Evolutionary conservation across 2,329 filamentous ascomycete genomes (phyloP).

Genomic region (Alternaria sp.): DNA sequence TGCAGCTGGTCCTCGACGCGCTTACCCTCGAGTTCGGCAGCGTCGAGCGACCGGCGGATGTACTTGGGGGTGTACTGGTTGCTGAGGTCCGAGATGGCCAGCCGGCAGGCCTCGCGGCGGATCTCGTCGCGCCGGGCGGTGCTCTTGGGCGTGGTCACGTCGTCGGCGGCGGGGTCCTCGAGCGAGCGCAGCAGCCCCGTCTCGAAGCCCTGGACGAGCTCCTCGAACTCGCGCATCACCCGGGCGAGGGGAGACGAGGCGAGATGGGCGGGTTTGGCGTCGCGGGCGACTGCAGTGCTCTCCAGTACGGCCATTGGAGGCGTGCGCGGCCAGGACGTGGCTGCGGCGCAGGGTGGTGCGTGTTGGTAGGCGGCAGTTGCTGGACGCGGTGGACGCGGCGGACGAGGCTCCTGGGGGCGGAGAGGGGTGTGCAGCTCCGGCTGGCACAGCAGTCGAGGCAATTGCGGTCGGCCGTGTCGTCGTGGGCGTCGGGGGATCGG

Average conservation of each 20-base stretch:
- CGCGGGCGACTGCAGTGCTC: conserved; percentile 26
- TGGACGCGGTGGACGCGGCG: background rate
- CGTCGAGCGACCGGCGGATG: conserved; percentile 38
- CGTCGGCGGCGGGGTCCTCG: conserved; percentile 11
- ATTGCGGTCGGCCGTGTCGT: background rate
- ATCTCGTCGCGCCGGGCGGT: conserved; percentile 22
- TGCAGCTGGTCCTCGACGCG: conserved; percentile 41
- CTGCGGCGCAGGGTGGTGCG: conserved; percentile 4
- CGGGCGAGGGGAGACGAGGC: conserved; percentile 31
- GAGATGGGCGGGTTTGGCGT: conserved; percentile 20
- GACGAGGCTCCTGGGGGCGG: background rate
- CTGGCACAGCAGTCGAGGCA: conserved; percentile 5
- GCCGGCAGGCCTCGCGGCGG: conserved; percentile 39
- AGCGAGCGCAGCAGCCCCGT: conserved; percentile 39
- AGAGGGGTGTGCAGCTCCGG: conserved; percentile 14
- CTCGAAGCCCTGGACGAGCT: conserved; percentile 40
- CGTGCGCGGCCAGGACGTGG: conserved; percentile 13
- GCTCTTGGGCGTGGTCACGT: background rate
- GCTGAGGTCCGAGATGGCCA: conserved; percentile 43
- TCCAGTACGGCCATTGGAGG: conserved; percentile 39
- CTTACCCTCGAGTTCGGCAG: conserved; percentile 39
- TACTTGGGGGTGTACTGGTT: conserved; percentile 40
- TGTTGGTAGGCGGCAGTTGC: conserved; percentile 2
- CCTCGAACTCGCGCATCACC: conserved; percentile 44
- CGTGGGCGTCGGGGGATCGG: conserved; percentile 5